phyloP scores from a whole-genome alignment of 345 rosid species.

The Arabidopsis suecica region DNA sequence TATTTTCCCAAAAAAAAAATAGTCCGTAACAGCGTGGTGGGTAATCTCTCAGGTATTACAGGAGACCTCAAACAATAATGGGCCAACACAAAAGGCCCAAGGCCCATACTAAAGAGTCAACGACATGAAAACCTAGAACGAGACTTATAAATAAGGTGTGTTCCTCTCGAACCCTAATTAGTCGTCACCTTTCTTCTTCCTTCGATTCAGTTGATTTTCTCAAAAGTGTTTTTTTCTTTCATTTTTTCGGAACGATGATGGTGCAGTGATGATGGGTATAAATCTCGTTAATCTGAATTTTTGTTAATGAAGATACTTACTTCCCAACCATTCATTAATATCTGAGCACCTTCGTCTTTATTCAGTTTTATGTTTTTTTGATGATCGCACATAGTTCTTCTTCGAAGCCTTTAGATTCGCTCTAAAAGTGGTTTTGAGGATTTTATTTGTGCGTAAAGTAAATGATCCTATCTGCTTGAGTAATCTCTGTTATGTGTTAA shows the following conservation, averaged over 20 bases:
- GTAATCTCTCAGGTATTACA: not conserved
- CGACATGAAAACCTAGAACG: slow-evolving; percentile 12
- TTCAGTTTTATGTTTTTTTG: not conserved
- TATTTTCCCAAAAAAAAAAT: too few relatives aligned
- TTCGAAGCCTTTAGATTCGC: slow-evolving; percentile 38
- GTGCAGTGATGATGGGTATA: slow-evolving; percentile 50
- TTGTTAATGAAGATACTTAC: slow-evolving; percentile 30
- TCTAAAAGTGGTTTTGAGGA: slow-evolving; percentile 41
- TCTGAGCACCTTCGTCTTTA: slow-evolving; percentile 38
- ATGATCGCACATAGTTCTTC: slow-evolving; percentile 46
- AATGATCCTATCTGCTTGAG: slow-evolving; percentile 45
- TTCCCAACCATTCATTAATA: slow-evolving; percentile 46
- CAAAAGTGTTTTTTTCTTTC: not conserved
- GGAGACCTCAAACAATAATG: not conserved
- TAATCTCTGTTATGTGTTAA: slow-evolving; percentile 45
- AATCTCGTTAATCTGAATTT: slow-evolving; percentile 49
- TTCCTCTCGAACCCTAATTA: slow-evolving; percentile 18
- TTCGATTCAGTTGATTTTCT: not conserved
- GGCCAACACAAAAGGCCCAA: slow-evolving; percentile 19
- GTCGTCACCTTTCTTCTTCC: slow-evolving; percentile 12
- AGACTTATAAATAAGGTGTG: slow-evolving; percentile 27
- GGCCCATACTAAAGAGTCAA: slow-evolving; percentile 4
- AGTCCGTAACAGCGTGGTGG: not conserved
- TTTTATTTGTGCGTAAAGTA: slow-evolving; percentile 44
- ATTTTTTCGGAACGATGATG: not conserved